phyloP scores from a whole-genome alignment of 2,329 filamentous ascomycete species.

The Stemphylium beticola region DNA sequence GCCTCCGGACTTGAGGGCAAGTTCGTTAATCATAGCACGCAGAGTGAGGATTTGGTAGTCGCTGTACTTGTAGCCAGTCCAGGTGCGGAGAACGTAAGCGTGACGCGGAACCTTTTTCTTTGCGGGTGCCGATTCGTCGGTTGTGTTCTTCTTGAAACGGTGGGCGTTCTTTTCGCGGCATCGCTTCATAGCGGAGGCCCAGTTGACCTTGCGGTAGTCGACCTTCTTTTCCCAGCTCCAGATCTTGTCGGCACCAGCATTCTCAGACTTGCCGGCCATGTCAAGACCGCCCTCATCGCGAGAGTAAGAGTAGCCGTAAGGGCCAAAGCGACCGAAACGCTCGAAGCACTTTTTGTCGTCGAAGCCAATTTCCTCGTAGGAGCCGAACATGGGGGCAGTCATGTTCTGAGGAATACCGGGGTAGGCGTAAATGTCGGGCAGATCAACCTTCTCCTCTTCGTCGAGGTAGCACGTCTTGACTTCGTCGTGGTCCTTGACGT shows the following conservation, averaged over 20 bases:
- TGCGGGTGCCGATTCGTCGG: conserved; percentile 35
- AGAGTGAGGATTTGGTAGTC: conserved; percentile 81
- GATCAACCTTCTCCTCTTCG: conserved; percentile 59
- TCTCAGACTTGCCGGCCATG: conserved; percentile 52
- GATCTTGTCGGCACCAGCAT: conserved; percentile 52
- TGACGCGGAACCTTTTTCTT: conserved; percentile 64
- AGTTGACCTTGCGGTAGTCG: conserved; percentile 57
- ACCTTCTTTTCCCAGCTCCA: conserved; percentile 58
- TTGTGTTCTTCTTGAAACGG: conserved; percentile 51
- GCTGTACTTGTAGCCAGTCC: conserved; percentile 80
- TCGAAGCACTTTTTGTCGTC: conserved; percentile 59
- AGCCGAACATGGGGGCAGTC: conserved; percentile 56
- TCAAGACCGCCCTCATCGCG: conserved; percentile 57
- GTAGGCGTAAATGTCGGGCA: conserved; percentile 71
- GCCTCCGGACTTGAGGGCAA: conserved; percentile 79
- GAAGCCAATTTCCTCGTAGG: conserved; percentile 56
- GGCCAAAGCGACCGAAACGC: conserved; percentile 56
- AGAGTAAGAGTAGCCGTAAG: conserved; percentile 59
- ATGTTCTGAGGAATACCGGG: conserved; percentile 59
- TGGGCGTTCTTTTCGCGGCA: conserved; percentile 58
- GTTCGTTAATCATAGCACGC: conserved; percentile 81
- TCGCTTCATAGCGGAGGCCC: conserved; percentile 55
- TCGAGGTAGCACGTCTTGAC: conserved; percentile 71
- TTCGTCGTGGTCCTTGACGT: conserved; percentile 57
- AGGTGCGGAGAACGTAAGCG: conserved; percentile 83